Conservation (phyloP, 2,329 filamentous ascomycete genomes). For the Helotiales sp. region DNA sequence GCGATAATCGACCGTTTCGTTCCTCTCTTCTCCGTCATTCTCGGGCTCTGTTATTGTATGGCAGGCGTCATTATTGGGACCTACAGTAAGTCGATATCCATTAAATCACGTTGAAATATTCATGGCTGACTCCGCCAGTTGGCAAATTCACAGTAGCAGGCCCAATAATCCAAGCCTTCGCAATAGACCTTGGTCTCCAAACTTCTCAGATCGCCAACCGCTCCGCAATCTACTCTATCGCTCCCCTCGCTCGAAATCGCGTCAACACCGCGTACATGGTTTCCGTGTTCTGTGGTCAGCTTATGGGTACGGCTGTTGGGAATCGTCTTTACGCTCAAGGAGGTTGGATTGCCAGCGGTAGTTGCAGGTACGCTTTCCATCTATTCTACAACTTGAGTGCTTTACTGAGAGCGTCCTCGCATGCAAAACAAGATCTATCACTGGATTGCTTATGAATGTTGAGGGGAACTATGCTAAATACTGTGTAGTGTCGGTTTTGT, state of each 20-base stretch:
- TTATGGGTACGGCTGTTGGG: conserved; percentile 65
- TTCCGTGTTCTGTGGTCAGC: conserved; percentile 70
- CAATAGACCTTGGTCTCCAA: conserved; percentile 72
- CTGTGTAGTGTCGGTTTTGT: conserved; percentile 57
- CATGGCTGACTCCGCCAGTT: too few relatives aligned
- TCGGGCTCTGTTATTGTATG: conserved; percentile 60
- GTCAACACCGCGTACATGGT: conserved; percentile 86
- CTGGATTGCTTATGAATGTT: too few relatives aligned
- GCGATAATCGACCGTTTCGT: conserved; percentile 69
- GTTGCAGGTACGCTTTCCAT: too few relatives aligned
- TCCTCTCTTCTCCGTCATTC: conserved; percentile 65
- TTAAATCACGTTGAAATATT: too few relatives aligned
- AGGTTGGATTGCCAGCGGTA: conserved; percentile 58
- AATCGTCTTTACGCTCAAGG: conserved; percentile 54
- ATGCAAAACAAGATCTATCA: too few relatives aligned
- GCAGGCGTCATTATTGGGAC: conserved; percentile 67
- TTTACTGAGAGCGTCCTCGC: too few relatives aligned
- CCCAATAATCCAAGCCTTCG: conserved; percentile 69
- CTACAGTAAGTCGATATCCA: too few relatives aligned
- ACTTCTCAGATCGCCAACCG: conserved; percentile 74
- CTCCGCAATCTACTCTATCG: conserved; percentile 67
- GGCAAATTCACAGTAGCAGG: conserved; percentile 67
- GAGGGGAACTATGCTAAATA: too few relatives aligned
- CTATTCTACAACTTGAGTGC: too few relatives aligned
- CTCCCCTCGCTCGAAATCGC: conserved; percentile 69